Evolutionary conservation across 331 rosid species (phyloP).

Genomic region (Spiraea crenata): DNA sequence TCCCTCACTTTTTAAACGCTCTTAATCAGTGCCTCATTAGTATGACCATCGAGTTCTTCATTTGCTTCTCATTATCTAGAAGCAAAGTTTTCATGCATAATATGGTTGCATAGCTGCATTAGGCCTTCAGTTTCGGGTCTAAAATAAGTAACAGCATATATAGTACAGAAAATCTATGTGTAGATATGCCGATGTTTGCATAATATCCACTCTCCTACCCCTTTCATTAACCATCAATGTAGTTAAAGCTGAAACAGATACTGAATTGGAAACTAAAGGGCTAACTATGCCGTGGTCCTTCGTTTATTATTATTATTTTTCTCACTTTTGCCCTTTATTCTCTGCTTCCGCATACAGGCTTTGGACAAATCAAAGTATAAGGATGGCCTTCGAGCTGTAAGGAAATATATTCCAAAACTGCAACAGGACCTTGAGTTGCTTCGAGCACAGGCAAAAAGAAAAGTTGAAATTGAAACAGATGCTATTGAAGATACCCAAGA

Average conservation of each 20-base stretch:
- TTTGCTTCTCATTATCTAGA: not conserved
- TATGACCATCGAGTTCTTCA: not conserved
- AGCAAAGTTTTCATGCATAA: not conserved
- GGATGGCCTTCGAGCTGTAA: conserved; percentile 83
- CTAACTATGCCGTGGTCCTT: not conserved
- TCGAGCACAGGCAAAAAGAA: conserved; percentile 49
- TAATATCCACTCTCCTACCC: too few relatives aligned
- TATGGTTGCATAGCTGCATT: not conserved
- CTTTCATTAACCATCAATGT: too few relatives aligned
- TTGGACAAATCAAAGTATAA: conserved; percentile 85
- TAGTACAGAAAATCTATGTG: not conserved
- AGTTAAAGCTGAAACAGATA: not conserved
- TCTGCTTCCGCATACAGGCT: conserved; percentile 51
- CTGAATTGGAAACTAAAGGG: not conserved
- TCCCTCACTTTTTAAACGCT: not conserved
- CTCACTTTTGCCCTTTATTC: conserved; percentile 3
- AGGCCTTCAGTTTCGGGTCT: not conserved
- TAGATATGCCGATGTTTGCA: not conserved
- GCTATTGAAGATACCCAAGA: conserved; percentile 41
- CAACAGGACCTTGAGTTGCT: conserved; percentile 80
- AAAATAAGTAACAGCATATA: not conserved
- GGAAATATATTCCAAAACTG: conserved; percentile 73
- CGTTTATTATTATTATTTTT: not conserved
- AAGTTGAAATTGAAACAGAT: conserved; percentile 31
- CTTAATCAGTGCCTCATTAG: not conserved